These are phyloP conservation scores for Curvularia eragrostidis DNA, from an alignment of 2,329 filamentous ascomycete genomes.

Conservation along the genomic window DNA sequence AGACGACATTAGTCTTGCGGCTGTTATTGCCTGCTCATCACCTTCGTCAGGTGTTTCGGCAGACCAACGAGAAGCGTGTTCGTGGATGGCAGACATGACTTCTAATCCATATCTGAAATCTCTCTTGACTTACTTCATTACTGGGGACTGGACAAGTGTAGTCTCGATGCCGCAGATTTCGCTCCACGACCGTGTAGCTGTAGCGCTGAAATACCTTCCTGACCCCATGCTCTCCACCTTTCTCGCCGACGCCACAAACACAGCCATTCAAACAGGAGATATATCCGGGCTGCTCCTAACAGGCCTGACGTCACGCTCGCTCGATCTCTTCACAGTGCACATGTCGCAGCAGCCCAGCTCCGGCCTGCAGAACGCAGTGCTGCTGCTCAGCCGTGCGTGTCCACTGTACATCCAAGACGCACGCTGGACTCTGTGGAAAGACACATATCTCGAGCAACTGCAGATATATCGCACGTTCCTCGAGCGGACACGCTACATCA, in stretches of 20 bases:
- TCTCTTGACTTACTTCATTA: conserved; percentile 78
- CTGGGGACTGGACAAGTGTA: conserved; percentile 76
- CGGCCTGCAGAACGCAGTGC: conserved; percentile 79
- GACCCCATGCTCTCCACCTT: conserved; percentile 56
- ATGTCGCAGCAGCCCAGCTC: conserved; percentile 69
- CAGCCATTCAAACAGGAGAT: conserved; percentile 70
- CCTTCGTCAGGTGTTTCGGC: conserved; percentile 54
- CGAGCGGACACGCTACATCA: conserved; percentile 77
- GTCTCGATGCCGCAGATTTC: conserved; percentile 76
- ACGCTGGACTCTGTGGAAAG: conserved; percentile 78
- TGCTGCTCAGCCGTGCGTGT: conserved; percentile 75
- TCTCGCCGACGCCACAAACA: conserved; percentile 61
- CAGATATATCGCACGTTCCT: conserved; percentile 74
- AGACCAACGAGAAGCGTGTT: conserved; percentile 67
- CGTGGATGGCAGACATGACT: conserved; percentile 68
- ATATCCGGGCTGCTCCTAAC: conserved; percentile 80
- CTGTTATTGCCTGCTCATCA: conserved; percentile 56
- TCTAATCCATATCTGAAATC: conserved; percentile 81
- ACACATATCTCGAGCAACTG: conserved; percentile 74
- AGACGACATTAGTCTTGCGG: conserved; percentile 57
- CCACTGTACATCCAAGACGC: conserved; percentile 80
- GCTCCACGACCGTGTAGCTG: conserved; percentile 74
- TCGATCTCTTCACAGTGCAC: conserved; percentile 78
- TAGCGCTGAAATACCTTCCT: conserved; percentile 75
- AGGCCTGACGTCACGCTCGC: conserved; percentile 73